A percentile compares a stretch with the other conserved stretches of the same genome.
phyloP scores from a whole-genome alignment of 225 moss, liverwort and hornwort genomes.

The Neckera pumila region DNA sequence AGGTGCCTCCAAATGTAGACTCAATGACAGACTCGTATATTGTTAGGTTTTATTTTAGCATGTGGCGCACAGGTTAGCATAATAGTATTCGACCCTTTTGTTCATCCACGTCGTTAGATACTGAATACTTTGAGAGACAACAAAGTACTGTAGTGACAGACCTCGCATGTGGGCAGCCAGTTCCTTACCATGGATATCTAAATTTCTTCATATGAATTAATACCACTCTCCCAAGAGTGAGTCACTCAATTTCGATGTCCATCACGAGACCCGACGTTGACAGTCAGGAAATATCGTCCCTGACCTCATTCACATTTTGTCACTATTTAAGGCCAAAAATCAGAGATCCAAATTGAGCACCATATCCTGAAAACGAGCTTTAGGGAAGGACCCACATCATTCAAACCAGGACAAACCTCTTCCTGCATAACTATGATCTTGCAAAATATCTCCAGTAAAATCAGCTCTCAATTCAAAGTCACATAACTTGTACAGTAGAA shows the following conservation, averaged over 20 bases:
- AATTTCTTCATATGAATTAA: not conserved
- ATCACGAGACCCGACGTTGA: not conserved
- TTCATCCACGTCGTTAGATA: not conserved
- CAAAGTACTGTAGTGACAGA: not conserved
- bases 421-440: not conserved
- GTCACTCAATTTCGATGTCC: not conserved
- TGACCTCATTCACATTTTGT: not conserved
- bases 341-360: not conserved
- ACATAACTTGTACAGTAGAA: not conserved
- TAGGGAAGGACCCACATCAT: not conserved
- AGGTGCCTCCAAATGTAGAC: not conserved
- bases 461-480: not conserved
- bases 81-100: no score
- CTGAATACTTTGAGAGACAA: not conserved
- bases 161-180: not conserved
- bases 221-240: not conserved
- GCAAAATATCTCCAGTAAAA: not conserved
- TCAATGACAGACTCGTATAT: not conserved
- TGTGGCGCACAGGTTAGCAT: no score
- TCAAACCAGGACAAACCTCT: not conserved
- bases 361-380: not conserved
- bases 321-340: not conserved
- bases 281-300: not conserved
- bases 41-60: no score
- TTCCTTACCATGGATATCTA: not conserved